Percentiles rank a stretch among this genome's conserved stretches.
Conservation (phyloP, 1,284 basidiomycete genomes). For the Apiotrichum mycotoxinovorans region DNA sequence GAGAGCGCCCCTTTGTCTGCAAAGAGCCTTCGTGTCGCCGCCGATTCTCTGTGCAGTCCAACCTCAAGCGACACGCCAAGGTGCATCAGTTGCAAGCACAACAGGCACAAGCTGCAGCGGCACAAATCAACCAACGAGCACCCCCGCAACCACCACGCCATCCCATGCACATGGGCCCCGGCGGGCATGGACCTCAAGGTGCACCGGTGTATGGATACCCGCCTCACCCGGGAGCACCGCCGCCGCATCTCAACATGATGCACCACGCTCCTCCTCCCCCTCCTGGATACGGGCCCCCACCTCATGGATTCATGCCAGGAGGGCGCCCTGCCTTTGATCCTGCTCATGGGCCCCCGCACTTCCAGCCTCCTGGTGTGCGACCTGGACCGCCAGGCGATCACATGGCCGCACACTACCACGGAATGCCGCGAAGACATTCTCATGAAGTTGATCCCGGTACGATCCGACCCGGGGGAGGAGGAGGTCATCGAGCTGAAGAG, state of each 20-base stretch:
- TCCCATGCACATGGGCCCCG: slow-evolving; percentile 5
- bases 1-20: slow-evolving; percentile 46
- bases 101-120: slow-evolving; percentile 10
- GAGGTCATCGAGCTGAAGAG: slow-evolving; percentile 5
- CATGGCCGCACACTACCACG: slow-evolving; percentile 4
- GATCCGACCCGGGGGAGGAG: slow-evolving; percentile 1
- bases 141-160: background rate
- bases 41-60: slow-evolving; percentile 48
- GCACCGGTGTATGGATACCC: slow-evolving; percentile 7
- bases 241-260: slow-evolving; percentile 14
- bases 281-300: slow-evolving; percentile 7
- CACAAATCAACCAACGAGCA: slow-evolving; percentile 4
- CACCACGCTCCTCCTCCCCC: slow-evolving; percentile 5
- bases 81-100: slow-evolving; percentile 36
- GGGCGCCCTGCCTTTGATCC: slow-evolving; percentile 5
- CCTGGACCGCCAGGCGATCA: slow-evolving; percentile 4
- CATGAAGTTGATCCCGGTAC: slow-evolving; percentile 7
- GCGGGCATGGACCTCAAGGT: background rate
- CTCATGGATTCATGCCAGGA: slow-evolving; percentile 8
- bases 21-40: slow-evolving; percentile 40
- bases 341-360: slow-evolving; percentile 9
- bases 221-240: background rate
- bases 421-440: slow-evolving; percentile 4
- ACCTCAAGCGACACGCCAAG: slow-evolving; percentile 46
- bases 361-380: slow-evolving; percentile 1